A percentile compares a stretch with the other conserved stretches of the same genome.
Evolutionary conservation across 345 rosid genomes (phyloP).

Genomic region (Cardiospermum halicacabum): DNA sequence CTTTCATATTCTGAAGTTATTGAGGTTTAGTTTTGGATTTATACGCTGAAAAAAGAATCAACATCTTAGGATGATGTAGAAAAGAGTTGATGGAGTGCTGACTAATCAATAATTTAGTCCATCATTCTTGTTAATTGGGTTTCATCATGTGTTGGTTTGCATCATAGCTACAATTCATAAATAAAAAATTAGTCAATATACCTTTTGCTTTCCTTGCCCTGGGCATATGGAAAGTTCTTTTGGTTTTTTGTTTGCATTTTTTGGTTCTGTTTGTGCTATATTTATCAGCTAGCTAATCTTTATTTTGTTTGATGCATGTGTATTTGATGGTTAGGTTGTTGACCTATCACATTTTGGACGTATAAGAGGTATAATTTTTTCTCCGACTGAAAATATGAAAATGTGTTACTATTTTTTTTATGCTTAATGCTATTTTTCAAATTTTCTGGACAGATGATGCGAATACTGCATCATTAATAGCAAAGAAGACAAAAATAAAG

Average conservation of each 20-base stretch:
- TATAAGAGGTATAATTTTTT: slow-evolving; percentile 54
- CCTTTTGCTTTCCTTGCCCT: not conserved
- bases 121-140: not conserved
- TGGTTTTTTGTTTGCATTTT: too few relatives aligned
- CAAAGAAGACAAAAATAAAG: too few relatives aligned
- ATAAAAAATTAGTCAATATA: not conserved
- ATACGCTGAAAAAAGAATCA: not conserved
- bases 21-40: not conserved
- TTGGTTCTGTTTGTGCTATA: not conserved
- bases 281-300: not conserved
- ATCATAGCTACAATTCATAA: not conserved
- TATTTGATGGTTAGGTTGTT: slow-evolving; percentile 43
- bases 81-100: not conserved
- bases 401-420: not conserved
- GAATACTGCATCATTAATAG: not conserved
- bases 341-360: slow-evolving; percentile 88
- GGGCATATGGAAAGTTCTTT: not conserved
- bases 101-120: not conserved
- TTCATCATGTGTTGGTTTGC: not conserved
- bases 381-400: not conserved
- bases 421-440: not conserved
- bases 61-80: not conserved
- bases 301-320: slow-evolving; percentile 5
- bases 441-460: not conserved
- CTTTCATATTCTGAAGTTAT: not conserved